A percentile compares a stretch with the other conserved stretches of the same genome.
These are phyloP conservation scores for Larix kaempferi DNA, from an alignment of 75 land plant genomes.

Conservation along the genomic window DNA sequence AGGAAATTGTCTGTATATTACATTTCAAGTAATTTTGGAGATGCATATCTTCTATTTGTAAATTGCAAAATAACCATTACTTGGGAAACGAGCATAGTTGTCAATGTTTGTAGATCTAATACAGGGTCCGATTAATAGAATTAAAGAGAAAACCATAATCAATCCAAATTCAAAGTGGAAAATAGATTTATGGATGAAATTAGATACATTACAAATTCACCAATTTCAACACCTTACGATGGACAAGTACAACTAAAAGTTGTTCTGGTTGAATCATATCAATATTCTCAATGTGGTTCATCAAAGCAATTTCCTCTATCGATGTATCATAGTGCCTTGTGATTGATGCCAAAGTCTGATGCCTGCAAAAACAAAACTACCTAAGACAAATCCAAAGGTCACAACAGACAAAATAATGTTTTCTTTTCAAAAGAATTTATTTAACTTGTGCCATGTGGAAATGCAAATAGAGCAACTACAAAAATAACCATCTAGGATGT, in stretches of 20 bases:
- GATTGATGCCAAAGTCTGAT: conserved; percentile 19
- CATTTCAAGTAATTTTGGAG: neutral
- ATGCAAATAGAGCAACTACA: neutral
- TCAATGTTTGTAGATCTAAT: neutral
- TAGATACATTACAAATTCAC: neutral
- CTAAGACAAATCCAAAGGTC: neutral
- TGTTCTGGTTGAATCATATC: conserved; percentile 14
- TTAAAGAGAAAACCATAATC: neutral
- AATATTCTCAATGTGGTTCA: conserved; percentile 12
- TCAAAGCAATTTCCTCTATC: conserved; percentile 10
- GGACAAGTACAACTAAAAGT: conserved; percentile 17
- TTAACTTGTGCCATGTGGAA: conserved; percentile 1
- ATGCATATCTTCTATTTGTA: neutral
- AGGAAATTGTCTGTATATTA: neutral
- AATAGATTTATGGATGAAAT: neutral
- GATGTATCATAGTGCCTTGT: conserved; percentile 17
- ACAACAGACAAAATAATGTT: neutral
- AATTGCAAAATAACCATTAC: neutral
- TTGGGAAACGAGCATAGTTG: conserved; percentile 4
- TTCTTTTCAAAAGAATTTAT: neutral
- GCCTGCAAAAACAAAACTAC: conserved; percentile 10
- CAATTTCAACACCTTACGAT: conserved; percentile 14
- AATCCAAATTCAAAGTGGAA: conserved; percentile 2
- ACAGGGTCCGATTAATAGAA: conserved; percentile 2
- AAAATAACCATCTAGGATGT: neutral